Evolutionary conservation across 768 basidiomycete species (phyloP), one percentile per base, ranked within the genome.

Genomic region (Tephrocybe sp.): DNA sequence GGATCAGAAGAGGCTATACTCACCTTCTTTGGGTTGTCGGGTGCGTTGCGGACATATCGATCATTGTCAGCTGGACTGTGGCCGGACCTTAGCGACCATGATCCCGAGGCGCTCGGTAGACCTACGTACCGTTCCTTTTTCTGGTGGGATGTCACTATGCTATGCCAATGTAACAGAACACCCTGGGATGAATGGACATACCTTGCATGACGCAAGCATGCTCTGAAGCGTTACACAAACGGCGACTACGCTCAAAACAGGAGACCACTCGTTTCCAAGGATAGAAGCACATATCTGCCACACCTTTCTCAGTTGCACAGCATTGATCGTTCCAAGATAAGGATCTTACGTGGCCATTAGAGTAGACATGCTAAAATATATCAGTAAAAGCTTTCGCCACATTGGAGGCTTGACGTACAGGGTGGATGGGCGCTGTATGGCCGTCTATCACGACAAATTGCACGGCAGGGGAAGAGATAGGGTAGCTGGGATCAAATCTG

Each of bases 181-280:
- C 32, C 26, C 33, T 36, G 39, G 38, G 48, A 23, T 23, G 32
- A 23, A 39, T 33, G n/a, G 40, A 52, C 56, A 40, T 55, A 88
- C 91, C 83, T 90, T 94, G 81, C 89, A 92, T 6, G 88, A 91
- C 19, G 90, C 92, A 51, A 95, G 77, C 92, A 95, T 95, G 61
- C 88, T 90, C 71, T 94, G 92, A 41, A 95, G 68, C 3, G 92
- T 93, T 14, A 92, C 80, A 60, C 89, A 92, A 38, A 93, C 82
- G 2, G 89, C 79, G 22, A 85, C 75, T 17, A 90, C 89, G 54
- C 86, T 90, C 55, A 92, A 69, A n/a, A 92, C 89, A 0, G 90
- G 92, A 9, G 88, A 90, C 91, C 91, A 93, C 57, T 92, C 92
- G 59, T 79, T 87, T 22, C 90, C 92, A 7, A 95, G 80, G 50